Evolutionary conservation across 1,284 basidiomycete species (phyloP), one percentile per base, ranked within the genome.

Genomic region (Sanguinoderma infundibulare): DNA sequence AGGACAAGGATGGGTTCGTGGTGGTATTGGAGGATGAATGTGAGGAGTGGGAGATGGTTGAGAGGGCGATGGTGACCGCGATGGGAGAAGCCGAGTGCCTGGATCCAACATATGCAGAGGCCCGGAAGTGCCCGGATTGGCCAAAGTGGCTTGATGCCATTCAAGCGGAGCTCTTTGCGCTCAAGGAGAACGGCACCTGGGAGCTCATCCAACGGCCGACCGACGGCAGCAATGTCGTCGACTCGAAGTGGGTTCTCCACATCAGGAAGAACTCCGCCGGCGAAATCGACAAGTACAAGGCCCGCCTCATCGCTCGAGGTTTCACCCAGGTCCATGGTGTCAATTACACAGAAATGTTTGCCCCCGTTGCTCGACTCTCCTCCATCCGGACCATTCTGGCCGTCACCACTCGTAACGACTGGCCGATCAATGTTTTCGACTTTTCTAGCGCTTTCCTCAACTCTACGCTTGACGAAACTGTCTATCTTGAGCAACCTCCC

Each of bases 361-460:
- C 78, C n/a, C n/a, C n/a, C n/a, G n/a, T n/a, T n/a, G n/a, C n/a
- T n/a, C n/a, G n/a, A n/a, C n/a, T n/a, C n/a, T 53, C 59, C 0
- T 68, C 75, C 1, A 53, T 78, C n/a, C 66, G 73, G 0, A 26
- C 67, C 1, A 24, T 78, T 4, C 56, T 78, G 12, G 70, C 74
- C 0, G 36, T 78, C 4, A 75, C 75, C 0, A 74, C 78, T 2
- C 5, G 72, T 73, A 12, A 67, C 32, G 64, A 71, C 59, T 65
- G 64, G 17, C 70, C 78, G 34, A 50, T 81, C 1, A 70, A 78
- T 39, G 75, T 79, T 42, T 73, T 82, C 20, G 76, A 84, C 62
- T 70, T 83, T 61, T 77, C 77, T 24, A 69, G 69, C 0, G 78
- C 78, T 0, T 83, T 76, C 59, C 70, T 80, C 0, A 79, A 81